These are phyloP conservation scores for Acidiella bohemica DNA, from an alignment of 495 filamentous ascomycete species.

Conservation along the genomic window DNA sequence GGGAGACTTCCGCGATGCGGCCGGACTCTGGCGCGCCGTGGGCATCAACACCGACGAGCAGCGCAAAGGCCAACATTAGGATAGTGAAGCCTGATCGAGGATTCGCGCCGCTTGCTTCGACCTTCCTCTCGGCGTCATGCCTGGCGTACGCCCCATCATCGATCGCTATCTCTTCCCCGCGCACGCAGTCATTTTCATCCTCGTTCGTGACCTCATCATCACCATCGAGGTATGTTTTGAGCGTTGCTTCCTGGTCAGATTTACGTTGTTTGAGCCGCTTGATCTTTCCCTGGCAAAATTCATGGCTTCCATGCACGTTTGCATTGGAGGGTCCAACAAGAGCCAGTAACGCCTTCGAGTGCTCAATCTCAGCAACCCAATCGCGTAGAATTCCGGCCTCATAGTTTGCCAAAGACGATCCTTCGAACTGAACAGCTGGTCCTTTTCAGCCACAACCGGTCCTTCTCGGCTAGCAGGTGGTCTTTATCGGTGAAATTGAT, in stretches of 20 bases:
- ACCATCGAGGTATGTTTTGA: not conserved
- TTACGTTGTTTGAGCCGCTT: not conserved
- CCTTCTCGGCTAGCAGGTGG: slow-evolving; percentile 2
- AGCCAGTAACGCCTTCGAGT: too few relatives aligned
- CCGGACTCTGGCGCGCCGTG: too few relatives aligned
- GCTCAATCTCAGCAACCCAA: not conserved
- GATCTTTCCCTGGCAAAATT: not conserved
- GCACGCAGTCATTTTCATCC: not conserved
- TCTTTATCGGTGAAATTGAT: not conserved
- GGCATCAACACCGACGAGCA: too few relatives aligned
- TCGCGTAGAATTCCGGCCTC: not conserved
- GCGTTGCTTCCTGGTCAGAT: not conserved
- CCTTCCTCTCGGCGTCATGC: too few relatives aligned
- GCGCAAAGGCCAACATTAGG: too few relatives aligned
- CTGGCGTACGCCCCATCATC: too few relatives aligned
- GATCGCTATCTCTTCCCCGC: too few relatives aligned
- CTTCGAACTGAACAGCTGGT: slow-evolving; percentile 8
- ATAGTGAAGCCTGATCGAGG: too few relatives aligned
- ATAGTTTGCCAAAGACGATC: slow-evolving; percentile 5
- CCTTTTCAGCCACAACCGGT: not conserved
- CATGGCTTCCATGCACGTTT: not conserved
- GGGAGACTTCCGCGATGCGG: not conserved
- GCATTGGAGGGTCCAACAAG: not conserved
- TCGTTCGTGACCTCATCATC: too few relatives aligned
- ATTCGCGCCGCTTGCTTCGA: too few relatives aligned